Evolutionary conservation across 768 basidiomycete genomes (phyloP), one percentile per base, ranked within the genome.

Genomic region (Suillus spraguei): DNA sequence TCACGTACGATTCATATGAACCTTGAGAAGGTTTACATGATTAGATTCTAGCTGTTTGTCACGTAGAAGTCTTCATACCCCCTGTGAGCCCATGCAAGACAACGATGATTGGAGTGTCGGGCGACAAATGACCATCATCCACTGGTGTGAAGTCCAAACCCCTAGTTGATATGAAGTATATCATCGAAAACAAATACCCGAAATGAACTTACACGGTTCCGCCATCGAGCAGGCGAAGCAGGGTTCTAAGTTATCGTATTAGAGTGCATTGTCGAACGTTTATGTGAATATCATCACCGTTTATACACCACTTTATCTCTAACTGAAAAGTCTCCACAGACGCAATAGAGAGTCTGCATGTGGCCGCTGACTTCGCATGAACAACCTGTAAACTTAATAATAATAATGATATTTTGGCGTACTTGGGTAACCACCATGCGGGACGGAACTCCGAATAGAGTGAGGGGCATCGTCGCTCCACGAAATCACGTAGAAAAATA

Each of bases 1-100:
- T 83, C 50, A 97, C 92, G 71, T 97, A 99, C 22, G 89, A 82
- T 80, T 97, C 97, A 72, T 97, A 87, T 22, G 92, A 94, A 44
- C 93, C 92, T 94, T 66, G 64, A 38, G 66, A 60, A 63, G 49
- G 44, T 38, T 69, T 39, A 67, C 33, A 32, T 36, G 47, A 65
- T 50, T 38, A 52, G 33, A 42, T 35, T 38, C 28, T 39, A 47
- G 52, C 41, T 22, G 63, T 42, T 49, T 47, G 47, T 24, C 35
- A 54, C 17, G 54, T 59, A 60, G n/a, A 17, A 50, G 47, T 22
- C 38, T 42, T 33, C 64, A 35, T 67, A 77, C 74, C 74, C 62
- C 74, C 74, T 28, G 74, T 76, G 28, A 76, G 60, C 33, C 74
- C 74, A 24, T 76, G 74, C 69, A 68, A 63, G 33, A 77, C 76